These are phyloP conservation scores for Aspergillus ellipticus DNA, from an alignment of 495 filamentous ascomycete species.

Conservation along the genomic window DNA sequence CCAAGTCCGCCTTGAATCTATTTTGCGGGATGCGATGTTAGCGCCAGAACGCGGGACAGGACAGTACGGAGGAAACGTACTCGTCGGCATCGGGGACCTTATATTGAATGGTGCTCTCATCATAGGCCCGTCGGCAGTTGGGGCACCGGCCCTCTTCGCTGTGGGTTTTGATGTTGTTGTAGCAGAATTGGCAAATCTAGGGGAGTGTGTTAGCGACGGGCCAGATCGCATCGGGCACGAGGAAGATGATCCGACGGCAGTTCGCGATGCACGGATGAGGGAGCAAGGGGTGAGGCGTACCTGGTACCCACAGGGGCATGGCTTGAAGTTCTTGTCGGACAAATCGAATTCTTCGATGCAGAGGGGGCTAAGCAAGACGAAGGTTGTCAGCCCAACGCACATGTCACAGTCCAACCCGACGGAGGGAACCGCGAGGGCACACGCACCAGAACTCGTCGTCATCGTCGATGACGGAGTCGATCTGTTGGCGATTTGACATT, in stretches of 20 bases:
- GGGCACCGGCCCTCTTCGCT: slow-evolving; percentile 95
- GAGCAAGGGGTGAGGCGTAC: slow-evolving; percentile 50
- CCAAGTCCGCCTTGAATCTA: slow-evolving; percentile 79
- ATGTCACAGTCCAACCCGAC: not conserved
- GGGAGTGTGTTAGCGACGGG: slow-evolving; percentile 8
- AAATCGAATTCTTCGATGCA: slow-evolving; percentile 99
- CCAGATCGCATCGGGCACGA: not conserved
- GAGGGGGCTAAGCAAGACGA: slow-evolving; percentile 63
- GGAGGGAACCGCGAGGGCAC: not conserved
- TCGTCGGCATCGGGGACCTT: slow-evolving; percentile 92
- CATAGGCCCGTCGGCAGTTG: slow-evolving; percentile 89
- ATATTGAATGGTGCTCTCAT: slow-evolving; percentile 94
- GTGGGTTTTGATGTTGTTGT: slow-evolving; percentile 89
- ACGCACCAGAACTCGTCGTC: slow-evolving; percentile 88
- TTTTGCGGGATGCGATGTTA: slow-evolving; percentile 17
- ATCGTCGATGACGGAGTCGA: slow-evolving; percentile 96
- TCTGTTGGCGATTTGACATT: slow-evolving; percentile 65
- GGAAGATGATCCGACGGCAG: not conserved
- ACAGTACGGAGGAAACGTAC: slow-evolving; percentile 43
- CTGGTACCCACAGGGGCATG: slow-evolving; percentile 97
- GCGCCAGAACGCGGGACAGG: slow-evolving; percentile 15
- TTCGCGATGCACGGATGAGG: not conserved
- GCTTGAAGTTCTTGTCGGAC: slow-evolving; percentile 93
- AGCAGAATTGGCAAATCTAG: slow-evolving; percentile 99
- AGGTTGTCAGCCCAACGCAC: slow-evolving; percentile 17